Evolutionary conservation across 345 rosid species (phyloP).

Genomic region (Ailanthus altissimus): DNA sequence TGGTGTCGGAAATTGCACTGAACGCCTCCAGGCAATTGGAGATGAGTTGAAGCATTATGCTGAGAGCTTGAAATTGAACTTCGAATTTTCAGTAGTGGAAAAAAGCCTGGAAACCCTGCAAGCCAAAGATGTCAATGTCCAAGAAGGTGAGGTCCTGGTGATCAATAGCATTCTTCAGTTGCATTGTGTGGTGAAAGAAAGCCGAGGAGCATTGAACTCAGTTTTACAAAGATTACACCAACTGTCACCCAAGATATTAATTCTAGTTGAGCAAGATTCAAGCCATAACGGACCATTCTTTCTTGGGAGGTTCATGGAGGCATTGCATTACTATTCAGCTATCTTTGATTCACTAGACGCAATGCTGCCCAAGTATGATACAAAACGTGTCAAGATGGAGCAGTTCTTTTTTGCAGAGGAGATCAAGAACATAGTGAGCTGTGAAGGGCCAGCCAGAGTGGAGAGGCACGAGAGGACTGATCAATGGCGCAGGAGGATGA

Average conservation of each 20-base stretch:
- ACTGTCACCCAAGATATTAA: conserved; percentile 37
- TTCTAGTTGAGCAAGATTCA: conserved; percentile 52
- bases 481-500: conserved; percentile 61
- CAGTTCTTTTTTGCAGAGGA: conserved; percentile 57
- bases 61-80: conserved; percentile 24
- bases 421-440: conserved; percentile 66
- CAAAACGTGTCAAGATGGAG: conserved; percentile 56
- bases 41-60: conserved; percentile 32
- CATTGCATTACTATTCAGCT: conserved; percentile 63
- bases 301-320: conserved; percentile 63
- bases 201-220: conserved; percentile 50
- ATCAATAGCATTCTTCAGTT: conserved; percentile 50
- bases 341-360: conserved; percentile 55
- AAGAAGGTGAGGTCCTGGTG: conserved; percentile 35
- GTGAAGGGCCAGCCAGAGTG: conserved; percentile 50
- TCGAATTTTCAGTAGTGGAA: conserved; percentile 32
- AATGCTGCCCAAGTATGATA: conserved; percentile 60
- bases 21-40: conserved; percentile 35
- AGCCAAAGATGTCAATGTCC: conserved; percentile 25
- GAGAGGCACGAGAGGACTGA: conserved; percentile 59
- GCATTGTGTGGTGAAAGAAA: conserved; percentile 55
- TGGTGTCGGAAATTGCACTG: conserved; percentile 31
- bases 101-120: conserved; percentile 42
- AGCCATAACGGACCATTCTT: conserved; percentile 62
- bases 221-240: conserved; percentile 36